phyloP scores from a whole-genome alignment of 2,329 filamentous ascomycete species.

The Zymoseptoria pseudotritici region DNA sequence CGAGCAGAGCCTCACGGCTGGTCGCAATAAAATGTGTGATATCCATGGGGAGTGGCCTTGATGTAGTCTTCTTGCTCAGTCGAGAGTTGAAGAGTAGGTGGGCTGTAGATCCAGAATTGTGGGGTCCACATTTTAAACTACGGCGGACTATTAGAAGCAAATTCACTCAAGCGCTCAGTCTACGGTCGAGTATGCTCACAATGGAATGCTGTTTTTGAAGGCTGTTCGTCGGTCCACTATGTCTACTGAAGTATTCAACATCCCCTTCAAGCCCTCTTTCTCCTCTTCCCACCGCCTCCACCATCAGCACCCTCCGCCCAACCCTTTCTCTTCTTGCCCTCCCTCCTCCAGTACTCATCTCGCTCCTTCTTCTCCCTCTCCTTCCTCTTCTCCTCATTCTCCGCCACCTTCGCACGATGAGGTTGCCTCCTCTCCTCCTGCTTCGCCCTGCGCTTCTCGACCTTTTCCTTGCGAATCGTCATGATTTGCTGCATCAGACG shows the following conservation, averaged over 20 bases:
- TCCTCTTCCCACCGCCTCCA: constrained; percentile 29
- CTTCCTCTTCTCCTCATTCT: constrained; percentile 74
- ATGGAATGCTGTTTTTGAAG: too few relatives aligned
- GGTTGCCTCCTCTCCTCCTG: constrained; percentile 80
- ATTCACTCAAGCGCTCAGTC: too few relatives aligned
- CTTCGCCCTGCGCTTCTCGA: constrained; percentile 71
- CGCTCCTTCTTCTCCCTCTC: constrained; percentile 84
- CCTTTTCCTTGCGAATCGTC: constrained; percentile 83
- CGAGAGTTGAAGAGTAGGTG: background rate
- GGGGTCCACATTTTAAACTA: too few relatives aligned
- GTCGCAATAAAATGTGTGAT: constrained; percentile 78
- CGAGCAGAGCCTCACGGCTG: constrained; percentile 74
- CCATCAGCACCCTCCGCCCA: constrained; percentile 46
- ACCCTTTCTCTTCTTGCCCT: constrained; percentile 71
- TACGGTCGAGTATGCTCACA: too few relatives aligned
- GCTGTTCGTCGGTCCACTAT: too few relatives aligned
- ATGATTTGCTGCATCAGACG: constrained; percentile 89
- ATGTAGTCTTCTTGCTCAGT: background rate
- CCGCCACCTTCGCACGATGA: constrained; percentile 76
- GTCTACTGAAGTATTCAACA: too few relatives aligned
- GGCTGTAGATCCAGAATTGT: background rate
- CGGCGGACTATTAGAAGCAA: too few relatives aligned
- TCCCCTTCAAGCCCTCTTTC: constrained; percentile 16
- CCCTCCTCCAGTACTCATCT: constrained; percentile 85
- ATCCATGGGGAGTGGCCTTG: constrained; percentile 56